These are phyloP conservation scores for Pichia sp. DNA, from an alignment of 1,139 yeast species.

Conservation along the genomic window DNA sequence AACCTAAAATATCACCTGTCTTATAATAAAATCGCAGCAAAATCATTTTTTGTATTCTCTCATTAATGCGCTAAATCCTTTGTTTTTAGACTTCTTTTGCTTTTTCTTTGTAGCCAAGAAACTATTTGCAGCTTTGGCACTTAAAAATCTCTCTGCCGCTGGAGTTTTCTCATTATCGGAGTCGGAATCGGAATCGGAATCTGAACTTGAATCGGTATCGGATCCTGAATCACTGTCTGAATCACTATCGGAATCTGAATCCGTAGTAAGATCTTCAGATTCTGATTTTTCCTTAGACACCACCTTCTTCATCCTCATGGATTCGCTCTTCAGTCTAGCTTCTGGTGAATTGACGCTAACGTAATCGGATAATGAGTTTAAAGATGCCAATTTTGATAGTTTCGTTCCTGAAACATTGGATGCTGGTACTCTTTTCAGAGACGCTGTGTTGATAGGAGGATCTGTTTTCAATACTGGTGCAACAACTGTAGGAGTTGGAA, in stretches of 20 bases:
- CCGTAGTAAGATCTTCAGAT: conserved; percentile 12
- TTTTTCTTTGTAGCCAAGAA: conserved; percentile 26
- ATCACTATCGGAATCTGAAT: conserved; percentile 17
- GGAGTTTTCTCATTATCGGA: conserved; percentile 19
- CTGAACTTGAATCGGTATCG: conserved; percentile 7
- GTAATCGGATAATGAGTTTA: neutral
- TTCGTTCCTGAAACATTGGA: neutral
- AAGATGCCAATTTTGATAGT: neutral
- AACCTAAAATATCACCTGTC: neutral
- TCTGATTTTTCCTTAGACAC: conserved; percentile 3
- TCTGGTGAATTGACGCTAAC: conserved; percentile 47
- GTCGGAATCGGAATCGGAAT: conserved; percentile 16
- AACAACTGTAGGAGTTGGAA: neutral
- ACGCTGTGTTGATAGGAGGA: neutral
- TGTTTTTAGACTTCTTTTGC: conserved; percentile 29
- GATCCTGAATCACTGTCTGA: too few relatives aligned
- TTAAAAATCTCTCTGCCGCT: conserved; percentile 26
- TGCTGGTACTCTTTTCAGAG: neutral
- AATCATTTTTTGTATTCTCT: conserved; percentile 35
- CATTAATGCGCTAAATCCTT: conserved; percentile 45
- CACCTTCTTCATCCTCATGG: neutral
- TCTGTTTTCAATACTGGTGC: neutral
- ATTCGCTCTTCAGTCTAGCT: conserved; percentile 32
- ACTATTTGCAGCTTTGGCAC: conserved; percentile 33
- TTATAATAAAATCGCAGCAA: too few relatives aligned